phyloP scores from a whole-genome alignment of 495 filamentous ascomycete genomes.

The Neurospora terricola region DNA sequence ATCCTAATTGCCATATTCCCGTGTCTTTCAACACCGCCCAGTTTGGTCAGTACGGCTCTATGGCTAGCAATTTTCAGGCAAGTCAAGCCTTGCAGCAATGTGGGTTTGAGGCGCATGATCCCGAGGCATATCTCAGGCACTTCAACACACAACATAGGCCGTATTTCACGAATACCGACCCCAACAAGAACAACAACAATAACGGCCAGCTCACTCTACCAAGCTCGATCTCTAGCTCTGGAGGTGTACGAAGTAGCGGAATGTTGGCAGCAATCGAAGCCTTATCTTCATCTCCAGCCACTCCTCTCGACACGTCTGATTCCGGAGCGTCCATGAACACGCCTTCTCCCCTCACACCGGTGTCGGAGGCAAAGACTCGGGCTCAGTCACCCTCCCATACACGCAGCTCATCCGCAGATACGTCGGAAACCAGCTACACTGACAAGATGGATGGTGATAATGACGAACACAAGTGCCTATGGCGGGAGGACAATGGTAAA shows the following conservation, averaged over 20 bases:
- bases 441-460: conserved; percentile 1
- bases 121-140: conserved; percentile 21
- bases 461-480: conserved; percentile 21
- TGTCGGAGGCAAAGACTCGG: conserved; percentile 10
- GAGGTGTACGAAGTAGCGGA: background rate
- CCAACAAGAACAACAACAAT: background rate
- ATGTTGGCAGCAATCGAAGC: conserved; percentile 10
- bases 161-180: conserved; percentile 5
- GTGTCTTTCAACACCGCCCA: conserved; percentile 1
- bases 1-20: conserved; percentile 19
- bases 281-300: conserved; percentile 16
- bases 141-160: conserved; percentile 21
- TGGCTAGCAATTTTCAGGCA: conserved; percentile 6
- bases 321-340: conserved; percentile 17
- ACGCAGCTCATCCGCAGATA: conserved; percentile 11
- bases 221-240: background rate
- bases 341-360: conserved; percentile 19
- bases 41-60: conserved; percentile 14
- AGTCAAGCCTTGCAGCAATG: conserved; percentile 17
- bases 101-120: conserved; percentile 17
- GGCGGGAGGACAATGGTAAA: conserved; percentile 15
- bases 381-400: conserved; percentile 2
- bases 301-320: conserved; percentile 20
- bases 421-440: conserved; percentile 4
- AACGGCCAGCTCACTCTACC: background rate